Evolutionary conservation across 768 basidiomycete species (phyloP).

Genomic region (Podaxis sp.): DNA sequence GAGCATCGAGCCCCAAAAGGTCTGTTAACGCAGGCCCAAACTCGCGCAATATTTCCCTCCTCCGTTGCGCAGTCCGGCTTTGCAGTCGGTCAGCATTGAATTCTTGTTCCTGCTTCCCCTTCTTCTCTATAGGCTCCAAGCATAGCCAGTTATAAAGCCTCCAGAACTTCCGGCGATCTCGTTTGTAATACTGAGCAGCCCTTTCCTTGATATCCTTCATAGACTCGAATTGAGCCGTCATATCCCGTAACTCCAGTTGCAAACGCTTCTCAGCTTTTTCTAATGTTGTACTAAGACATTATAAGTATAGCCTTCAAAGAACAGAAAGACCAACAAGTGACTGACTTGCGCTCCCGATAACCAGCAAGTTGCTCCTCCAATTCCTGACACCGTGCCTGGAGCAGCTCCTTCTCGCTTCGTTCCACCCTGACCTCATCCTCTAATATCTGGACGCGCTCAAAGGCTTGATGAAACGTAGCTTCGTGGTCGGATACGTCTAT

Average conservation of each 20-base stretch:
- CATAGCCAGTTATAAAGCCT: constrained; percentile 38
- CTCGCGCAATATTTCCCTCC: constrained; percentile 11
- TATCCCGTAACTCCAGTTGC: constrained; percentile 28
- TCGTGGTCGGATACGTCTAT: constrained; percentile 36
- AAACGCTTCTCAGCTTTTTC: constrained; percentile 13
- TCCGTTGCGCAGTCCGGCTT: constrained; percentile 5
- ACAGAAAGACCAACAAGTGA: neutral
- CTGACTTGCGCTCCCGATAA: neutral
- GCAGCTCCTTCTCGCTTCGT: constrained; percentile 22
- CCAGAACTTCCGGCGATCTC: constrained; percentile 54
- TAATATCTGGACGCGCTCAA: constrained; percentile 31
- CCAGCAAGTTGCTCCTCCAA: constrained; percentile 22
- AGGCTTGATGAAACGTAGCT: constrained; percentile 32
- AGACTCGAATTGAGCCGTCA: constrained; percentile 43
- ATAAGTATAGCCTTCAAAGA: neutral
- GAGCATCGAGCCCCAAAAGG: constrained; percentile 32
- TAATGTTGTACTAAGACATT: constrained; percentile 4
- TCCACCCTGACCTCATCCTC: constrained; percentile 26
- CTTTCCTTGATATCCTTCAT: constrained; percentile 42
- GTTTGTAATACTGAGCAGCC: constrained; percentile 32
- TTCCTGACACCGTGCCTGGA: constrained; percentile 21
- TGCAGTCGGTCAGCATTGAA: constrained; percentile 11
- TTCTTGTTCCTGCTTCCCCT: constrained; percentile 5
- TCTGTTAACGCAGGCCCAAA: constrained; percentile 16
- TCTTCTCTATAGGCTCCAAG: constrained; percentile 13